These are phyloP conservation scores for Metschnikowia lachancei DNA, from an alignment of 805 yeast species.

Conservation along the genomic window DNA sequence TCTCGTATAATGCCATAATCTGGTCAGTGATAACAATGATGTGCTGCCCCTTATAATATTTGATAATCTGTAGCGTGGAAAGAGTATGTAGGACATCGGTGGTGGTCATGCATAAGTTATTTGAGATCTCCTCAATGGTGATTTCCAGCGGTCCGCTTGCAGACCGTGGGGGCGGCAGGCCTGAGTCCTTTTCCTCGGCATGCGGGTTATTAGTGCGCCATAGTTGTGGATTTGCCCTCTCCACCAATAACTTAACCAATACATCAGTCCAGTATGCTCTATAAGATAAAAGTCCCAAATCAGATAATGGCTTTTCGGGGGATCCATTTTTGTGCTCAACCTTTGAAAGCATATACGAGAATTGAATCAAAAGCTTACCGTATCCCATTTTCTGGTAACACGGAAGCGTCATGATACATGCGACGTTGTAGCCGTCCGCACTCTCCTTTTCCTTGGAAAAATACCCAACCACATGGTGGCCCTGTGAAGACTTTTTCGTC, in stretches of 20 bases:
- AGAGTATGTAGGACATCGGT: slow-evolving; percentile 92
- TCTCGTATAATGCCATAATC: slow-evolving; percentile 71
- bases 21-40: slow-evolving; percentile 82
- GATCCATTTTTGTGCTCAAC: slow-evolving; percentile 91
- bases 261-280: slow-evolving; percentile 97
- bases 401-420: slow-evolving; percentile 93
- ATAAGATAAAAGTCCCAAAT: slow-evolving; percentile 87
- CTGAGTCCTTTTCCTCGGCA: slow-evolving; percentile 32
- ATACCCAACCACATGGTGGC: slow-evolving; percentile 95
- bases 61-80: slow-evolving; percentile 82
- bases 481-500: slow-evolving; percentile 85
- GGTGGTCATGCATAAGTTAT: slow-evolving; percentile 89
- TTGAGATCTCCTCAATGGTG: slow-evolving; percentile 87
- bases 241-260: slow-evolving; percentile 68
- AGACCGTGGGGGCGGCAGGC: slow-evolving; percentile 21
- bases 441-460: slow-evolving; percentile 96
- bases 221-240: slow-evolving; percentile 42
- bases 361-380: slow-evolving; percentile 88
- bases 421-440: slow-evolving; percentile 92
- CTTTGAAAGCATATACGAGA: slow-evolving; percentile 85
- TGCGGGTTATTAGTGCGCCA: slow-evolving; percentile 37
- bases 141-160: slow-evolving; percentile 42
- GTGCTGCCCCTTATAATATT: slow-evolving; percentile 95
- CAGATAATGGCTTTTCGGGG: slow-evolving; percentile 96
- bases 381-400: slow-evolving; percentile 95